Conservation (phyloP, 2,329 filamentous ascomycete species). For the Verticillium klebahnii region DNA sequence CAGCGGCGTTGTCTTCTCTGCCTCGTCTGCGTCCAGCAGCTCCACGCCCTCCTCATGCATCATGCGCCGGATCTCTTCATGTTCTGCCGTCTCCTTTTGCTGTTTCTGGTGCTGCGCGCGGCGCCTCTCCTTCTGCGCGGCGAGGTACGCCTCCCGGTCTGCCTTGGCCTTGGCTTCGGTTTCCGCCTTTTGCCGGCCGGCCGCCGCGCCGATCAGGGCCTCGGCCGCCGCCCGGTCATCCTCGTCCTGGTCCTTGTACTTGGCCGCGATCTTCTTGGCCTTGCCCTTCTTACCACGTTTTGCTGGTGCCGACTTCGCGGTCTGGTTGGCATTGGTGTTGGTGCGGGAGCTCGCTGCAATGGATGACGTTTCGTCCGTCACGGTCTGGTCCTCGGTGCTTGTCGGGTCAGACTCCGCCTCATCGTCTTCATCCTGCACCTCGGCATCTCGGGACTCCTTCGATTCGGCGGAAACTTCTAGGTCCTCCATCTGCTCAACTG, state of each 20-base stretch:
- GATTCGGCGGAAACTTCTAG: slow-evolving; percentile 9
- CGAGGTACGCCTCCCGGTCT: slow-evolving; percentile 65
- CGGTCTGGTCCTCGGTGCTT: slow-evolving; percentile 4
- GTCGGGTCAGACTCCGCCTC: slow-evolving; percentile 17
- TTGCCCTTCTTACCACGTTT: slow-evolving; percentile 78
- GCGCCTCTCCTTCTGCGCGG: slow-evolving; percentile 68
- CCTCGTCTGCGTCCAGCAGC: slow-evolving; percentile 54
- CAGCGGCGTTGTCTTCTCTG: slow-evolving; percentile 49
- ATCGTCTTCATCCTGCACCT: slow-evolving; percentile 15
- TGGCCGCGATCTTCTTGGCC: slow-evolving; percentile 79
- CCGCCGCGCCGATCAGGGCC: slow-evolving; percentile 74
- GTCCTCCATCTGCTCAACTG: slow-evolving; percentile 7
- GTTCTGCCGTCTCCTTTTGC: slow-evolving; percentile 69
- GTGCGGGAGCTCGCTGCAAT: slow-evolving; percentile 7
- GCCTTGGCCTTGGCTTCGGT: slow-evolving; percentile 65
- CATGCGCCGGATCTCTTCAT: slow-evolving; percentile 63
- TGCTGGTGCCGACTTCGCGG: slow-evolving; percentile 39
- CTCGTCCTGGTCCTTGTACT: slow-evolving; percentile 92
- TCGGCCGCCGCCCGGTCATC: slow-evolving; percentile 85
- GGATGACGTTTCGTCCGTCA: slow-evolving; percentile 2
- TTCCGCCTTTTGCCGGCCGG: slow-evolving; percentile 62
- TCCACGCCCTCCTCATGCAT: slow-evolving; percentile 58
- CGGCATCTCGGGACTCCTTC: slow-evolving; percentile 16
- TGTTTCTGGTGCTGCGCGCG: slow-evolving; percentile 75
- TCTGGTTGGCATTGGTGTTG: slow-evolving; percentile 19